Percentiles rank a stretch among this genome's conserved stretches.
Conservation (phyloP, 306 rosid genomes). For the Castanospermum australe region DNA sequence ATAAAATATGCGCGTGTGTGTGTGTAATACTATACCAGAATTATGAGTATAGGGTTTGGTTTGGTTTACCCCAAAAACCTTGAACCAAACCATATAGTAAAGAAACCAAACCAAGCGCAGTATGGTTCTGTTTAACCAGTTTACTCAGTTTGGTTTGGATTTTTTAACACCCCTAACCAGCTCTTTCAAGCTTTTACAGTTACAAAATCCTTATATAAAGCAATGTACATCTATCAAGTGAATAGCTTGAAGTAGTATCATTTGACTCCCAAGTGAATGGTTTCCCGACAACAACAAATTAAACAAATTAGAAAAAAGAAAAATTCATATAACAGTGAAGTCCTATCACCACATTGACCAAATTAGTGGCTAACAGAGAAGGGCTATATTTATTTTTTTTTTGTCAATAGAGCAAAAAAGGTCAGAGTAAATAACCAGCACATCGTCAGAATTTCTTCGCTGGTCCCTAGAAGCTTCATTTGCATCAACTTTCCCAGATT, state of each 20-base stretch:
- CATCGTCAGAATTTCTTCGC: constrained; percentile 33
- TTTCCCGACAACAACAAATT: background rate
- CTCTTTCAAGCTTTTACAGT: background rate
- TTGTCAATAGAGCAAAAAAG: background rate
- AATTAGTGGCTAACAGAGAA: background rate
- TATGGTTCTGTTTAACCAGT: background rate
- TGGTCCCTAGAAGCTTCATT: constrained; percentile 37
- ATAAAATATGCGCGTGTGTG: too few relatives aligned
- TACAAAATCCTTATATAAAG: background rate
- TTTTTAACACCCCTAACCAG: background rate
- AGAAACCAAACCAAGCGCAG: too few relatives aligned
- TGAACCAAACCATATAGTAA: too few relatives aligned
- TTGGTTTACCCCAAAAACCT: too few relatives aligned
- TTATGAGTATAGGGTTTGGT: too few relatives aligned
- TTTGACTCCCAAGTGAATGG: constrained; percentile 5
- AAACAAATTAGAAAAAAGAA: background rate
- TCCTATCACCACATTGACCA: constrained; percentile 10
- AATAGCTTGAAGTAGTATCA: background rate
- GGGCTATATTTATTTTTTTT: background rate
- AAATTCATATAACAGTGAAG: background rate
- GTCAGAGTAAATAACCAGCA: constrained; percentile 31
- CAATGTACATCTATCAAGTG: background rate
- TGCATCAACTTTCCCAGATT: constrained; percentile 33
- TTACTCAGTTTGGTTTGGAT: background rate
- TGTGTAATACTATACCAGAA: too few relatives aligned